Evolutionary conservation across 129 eudicot genomes (phyloP), one percentile per base, ranked within the genome.

Genomic region (Flaveria linearis): DNA sequence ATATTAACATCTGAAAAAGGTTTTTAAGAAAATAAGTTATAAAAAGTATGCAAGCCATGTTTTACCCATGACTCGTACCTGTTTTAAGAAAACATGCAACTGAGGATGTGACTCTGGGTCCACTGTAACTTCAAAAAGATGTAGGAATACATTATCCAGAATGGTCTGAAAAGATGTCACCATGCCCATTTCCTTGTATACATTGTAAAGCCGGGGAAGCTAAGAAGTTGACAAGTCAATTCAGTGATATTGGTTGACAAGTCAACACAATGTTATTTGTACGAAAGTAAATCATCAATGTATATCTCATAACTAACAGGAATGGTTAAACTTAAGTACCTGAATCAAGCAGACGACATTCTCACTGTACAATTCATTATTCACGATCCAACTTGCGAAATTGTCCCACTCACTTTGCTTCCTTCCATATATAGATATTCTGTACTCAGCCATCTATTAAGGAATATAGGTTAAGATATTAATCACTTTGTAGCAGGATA

Each of bases 321-420:
- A n/a, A 7, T n/a, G 60, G 25, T n/a, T 52, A 57, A 57, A 25
- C 64, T 20, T 25, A 10, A 53, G 47, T 83, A 92, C 96, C 96
- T 93, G 98, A 82, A 93, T 93, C 86, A 93, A 75, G 95, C 98
- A 93, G 75, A 93, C 96, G 84, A 88, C 98, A 80, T 93, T 90
- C 73, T 84, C 90, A 76, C 96, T 93, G 81, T 90, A 90, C 76
- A 93, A 75, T 42, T 85, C 87, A 51, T 93, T 93, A 69, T 93
- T 93, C 67, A 93, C 92, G 56, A 93, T 85, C 96, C 96, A 93
- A 81, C 98, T 93, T 14, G 96, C 98, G 72, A 93, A 82, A 76
- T 90, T 91, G 80, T 93, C 98, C 96, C 96, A 93, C 82, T 93
- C 98, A 28, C 98, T 90, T 80, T 84, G 90, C 82, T 93, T 93